Evolutionary conservation across 345 rosid species (phyloP).

Genomic region (Geranium brycei): DNA sequence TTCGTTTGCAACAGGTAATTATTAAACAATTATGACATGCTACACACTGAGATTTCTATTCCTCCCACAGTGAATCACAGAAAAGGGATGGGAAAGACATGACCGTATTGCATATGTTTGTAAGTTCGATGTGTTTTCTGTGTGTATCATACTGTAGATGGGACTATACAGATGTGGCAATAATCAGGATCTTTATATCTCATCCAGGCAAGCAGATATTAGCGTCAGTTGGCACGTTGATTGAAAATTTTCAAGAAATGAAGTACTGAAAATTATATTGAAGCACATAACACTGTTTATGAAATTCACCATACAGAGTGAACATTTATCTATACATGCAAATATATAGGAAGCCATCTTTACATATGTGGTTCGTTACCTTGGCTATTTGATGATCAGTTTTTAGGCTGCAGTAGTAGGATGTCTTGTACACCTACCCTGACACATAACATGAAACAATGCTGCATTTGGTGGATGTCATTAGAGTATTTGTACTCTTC

Average conservation of each 20-base stretch:
- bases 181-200: background rate
- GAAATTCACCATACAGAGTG: too few species aligned
- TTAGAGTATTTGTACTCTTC: conserved; percentile 10
- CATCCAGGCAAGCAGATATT: background rate
- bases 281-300: background rate
- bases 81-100: background rate
- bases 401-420: background rate
- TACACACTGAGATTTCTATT: background rate
- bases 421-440: background rate
- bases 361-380: background rate
- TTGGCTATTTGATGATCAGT: background rate
- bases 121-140: background rate
- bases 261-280: background rate
- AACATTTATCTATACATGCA: background rate
- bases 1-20: conserved; percentile 69
- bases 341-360: background rate
- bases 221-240: background rate
- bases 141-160: background rate
- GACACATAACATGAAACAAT: background rate
- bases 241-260: background rate
- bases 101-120: background rate
- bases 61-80: background rate
- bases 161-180: background rate
- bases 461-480: background rate
- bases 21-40: background rate